A percentile compares a stretch with the other conserved stretches of the same genome.
Conservation (phyloP, 164 flowering plant species). For the Kingdonia uniflora region DNA sequence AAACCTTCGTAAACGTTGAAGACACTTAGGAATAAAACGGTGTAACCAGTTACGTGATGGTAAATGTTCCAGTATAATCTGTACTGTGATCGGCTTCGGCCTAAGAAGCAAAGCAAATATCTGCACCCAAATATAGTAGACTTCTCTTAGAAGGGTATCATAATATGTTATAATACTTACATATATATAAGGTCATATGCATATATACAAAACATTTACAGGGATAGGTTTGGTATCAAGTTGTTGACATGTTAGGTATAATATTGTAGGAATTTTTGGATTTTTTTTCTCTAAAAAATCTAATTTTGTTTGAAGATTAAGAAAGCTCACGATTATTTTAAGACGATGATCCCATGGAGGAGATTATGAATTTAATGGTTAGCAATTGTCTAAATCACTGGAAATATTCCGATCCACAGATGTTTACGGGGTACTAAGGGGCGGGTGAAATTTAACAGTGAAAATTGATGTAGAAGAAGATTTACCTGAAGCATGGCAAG, state of each 20-base stretch:
- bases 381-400: no score
- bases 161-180: neutral
- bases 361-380: no score
- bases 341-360: neutral
- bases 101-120: constrained; percentile 73
- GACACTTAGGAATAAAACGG: constrained; percentile 40
- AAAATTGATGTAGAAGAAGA: no score
- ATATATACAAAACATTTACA: neutral
- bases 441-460: no score
- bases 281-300: no score
- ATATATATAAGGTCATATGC: neutral
- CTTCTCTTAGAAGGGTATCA: neutral
- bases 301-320: no score
- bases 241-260: neutral
- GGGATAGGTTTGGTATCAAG: neutral
- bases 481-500: constrained; percentile 27
- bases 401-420: no score
- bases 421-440: no score
- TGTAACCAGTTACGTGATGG: constrained; percentile 54
- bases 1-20: constrained; percentile 56
- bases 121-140: constrained; percentile 16
- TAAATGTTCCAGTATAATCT: constrained; percentile 73
- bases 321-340: no score
- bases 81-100: constrained; percentile 74
- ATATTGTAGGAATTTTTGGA: no score